Base-by-base conservation (phyloP, 495 filamentous ascomycete species). In the Penicillium dipodomyicola region DNA sequence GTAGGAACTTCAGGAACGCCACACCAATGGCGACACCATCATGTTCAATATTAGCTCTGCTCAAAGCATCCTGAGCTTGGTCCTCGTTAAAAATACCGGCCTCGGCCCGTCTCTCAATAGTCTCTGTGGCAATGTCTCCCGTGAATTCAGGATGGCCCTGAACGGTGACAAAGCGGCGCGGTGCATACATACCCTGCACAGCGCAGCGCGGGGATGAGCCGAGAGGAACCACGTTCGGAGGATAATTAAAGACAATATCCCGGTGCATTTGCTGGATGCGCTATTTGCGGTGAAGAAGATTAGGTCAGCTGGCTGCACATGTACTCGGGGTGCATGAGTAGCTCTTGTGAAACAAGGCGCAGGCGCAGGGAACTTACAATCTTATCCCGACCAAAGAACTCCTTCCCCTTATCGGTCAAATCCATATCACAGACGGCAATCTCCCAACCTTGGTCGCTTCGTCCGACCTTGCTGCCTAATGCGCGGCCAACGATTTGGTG, bases 121-220 rank as follows among this genome's bases (percentile, higher is more conserved):
- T 67, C 71, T 92, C 87, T 8, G 68, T 73, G 58, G 91, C 80
- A 55, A 96, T 93, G 35, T 87, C 83, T 48, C 75, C 78, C 3
- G 78, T 90, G 65, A 94, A 96, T 70, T 97, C 93, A 7, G 93
- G 93, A 67, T 97, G 93, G 5, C 91, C 92, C 69, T 97, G 92
- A 4, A 96, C 84, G 0, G 89, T 87, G 32, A 97, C 85, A 57
- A 89, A 75, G 7, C 78, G 74, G 14, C 76, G 73, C 19, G 85
- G 82, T 9, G 78, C 62, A 66, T 94, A 87, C 84, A 96, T 91
- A 52, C 87, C 89, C 65, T 97, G 93, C 23, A 93, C 83, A 4
- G 74, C 68, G 65, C 92, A 96, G 7, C 73, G 68, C 10, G 78
- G 75, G 1, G 88, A 89, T 15, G 78, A 79, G 6, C 87, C 91